Base-by-base conservation (phyloP, 176 grass and related monocot species). In the Zoysia pacifica region DNA sequence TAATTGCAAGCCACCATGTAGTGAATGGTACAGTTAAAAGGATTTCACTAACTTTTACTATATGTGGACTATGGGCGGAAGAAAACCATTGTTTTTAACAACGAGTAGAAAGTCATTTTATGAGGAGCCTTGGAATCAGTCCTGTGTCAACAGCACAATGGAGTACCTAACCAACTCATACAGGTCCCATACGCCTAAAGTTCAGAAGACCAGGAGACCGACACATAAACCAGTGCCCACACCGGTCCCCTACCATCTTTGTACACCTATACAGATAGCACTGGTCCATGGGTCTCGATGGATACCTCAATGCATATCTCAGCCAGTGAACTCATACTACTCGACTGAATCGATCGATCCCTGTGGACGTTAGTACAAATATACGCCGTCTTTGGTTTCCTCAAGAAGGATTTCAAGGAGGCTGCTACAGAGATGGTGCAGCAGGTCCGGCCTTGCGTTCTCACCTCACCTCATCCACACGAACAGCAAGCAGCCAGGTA, bases 351-450 rank as follows among this genome's bases (percentile, higher is more conserved):
- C 28, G 28, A 28, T 28, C 28, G 28, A 84, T 76, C 53, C 72
- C 36, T 66, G 50, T 73, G 43, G 42, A 42, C 2, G 82, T 59
- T 67, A 28, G 28, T 28, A 81, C 87, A 82, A 82, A 89, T 73
- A 85, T 47, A 73, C 68, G 47, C 56, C 39, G 73, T 78, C 87
- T 42, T 77, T 74, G 19, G 79, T 89, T 89, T 89, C 87, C 87
- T 55, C 51, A 86, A 82, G 83, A 86, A 78, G 86, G 61, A 47
- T 62, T 85, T 37, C 73, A 78, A 73, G 72, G 72, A 81, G 76
- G 58, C 28, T 13, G 6, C 58, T 4, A 28, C 42, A 36, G 53
- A 36, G 15, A 56, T 28, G 28, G 28, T 85, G 50, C 69, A 69
- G 73, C 28, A 28, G 28, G 28, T 28, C 28, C 28, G 65, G 65